Evolutionary conservation across 257 asterid species (phyloP), one percentile per base, ranked within the genome.

Genomic region (Nemophila menziesii): DNA sequence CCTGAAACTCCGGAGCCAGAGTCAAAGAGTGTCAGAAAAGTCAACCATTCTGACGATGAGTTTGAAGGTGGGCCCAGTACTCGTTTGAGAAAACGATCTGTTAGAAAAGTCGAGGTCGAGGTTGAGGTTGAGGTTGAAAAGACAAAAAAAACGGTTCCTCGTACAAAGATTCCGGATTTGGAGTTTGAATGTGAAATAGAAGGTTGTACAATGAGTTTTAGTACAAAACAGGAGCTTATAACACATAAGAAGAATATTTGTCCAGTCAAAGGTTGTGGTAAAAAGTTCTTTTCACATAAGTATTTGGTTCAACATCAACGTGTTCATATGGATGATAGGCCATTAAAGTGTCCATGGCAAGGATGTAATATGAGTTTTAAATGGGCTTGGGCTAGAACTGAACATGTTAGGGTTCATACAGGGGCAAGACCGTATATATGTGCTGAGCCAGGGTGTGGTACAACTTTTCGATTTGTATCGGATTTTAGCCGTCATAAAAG

Each of bases 321-420:
- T 13, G 99, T 90, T 39, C 99, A 90, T 67, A 14, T 77, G 78
- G 99, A 90, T 16, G 96, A 90, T 18, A 94, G 99, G 38, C 99
- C 99, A 24, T 81, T 90, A 55, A 85, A 85, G 55, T 90, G 99
- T 47, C 99, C 99, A 1, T 90, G 99, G 99, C 85, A 77, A 62
- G 99, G 99, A 39, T 90, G 99, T 81, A 90, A 79, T 79, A 90
- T 90, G 99, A 44, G 96, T 0, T 90, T 90, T 55, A 90, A 90
- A 65, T 90, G 99, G 99, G 94, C 99, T 5, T 90, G 99, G 99
- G 99, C 99, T 5, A 60, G 96, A 43, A 90, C 99, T 0, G 99
- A 90, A 50, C 99, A 90, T 68, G 79, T 90, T 13, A 71, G 99
- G 37, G 96, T 90, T 46, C 99, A 90, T 45, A 90, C 99, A 0